These are phyloP conservation scores for Orbilia oligospora DNA, from an alignment of 2,329 filamentous ascomycete species.

Conservation along the genomic window DNA sequence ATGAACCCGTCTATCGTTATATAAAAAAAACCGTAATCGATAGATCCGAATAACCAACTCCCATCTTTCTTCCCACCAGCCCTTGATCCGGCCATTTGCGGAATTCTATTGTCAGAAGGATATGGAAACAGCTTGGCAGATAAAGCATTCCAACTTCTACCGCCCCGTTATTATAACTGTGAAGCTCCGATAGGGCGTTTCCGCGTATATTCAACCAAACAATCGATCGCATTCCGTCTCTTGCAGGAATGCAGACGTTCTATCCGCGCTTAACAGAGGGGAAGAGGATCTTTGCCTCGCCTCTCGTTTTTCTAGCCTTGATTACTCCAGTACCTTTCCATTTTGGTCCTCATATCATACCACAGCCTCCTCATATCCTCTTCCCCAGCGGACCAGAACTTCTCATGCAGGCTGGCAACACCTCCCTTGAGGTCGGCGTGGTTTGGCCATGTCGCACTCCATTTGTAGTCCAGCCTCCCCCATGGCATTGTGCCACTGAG, in stretches of 20 bases:
- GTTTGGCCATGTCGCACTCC: constrained; percentile 68
- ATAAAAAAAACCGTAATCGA: not conserved
- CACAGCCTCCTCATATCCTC: constrained; percentile 61
- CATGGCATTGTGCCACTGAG: constrained; percentile 68
- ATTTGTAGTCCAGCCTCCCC: constrained; percentile 66
- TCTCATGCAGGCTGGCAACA: constrained; percentile 67
- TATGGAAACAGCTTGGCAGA: constrained; percentile 18
- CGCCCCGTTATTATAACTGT: not conserved
- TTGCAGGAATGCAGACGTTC: constrained; percentile 44
- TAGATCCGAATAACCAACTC: not conserved
- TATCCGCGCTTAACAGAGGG: constrained; percentile 14
- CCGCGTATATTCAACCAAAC: constrained; percentile 8
- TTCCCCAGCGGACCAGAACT: constrained; percentile 65
- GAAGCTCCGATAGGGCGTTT: constrained; percentile 28
- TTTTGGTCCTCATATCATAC: constrained; percentile 41
- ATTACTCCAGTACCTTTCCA: constrained; percentile 56
- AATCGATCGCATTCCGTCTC: constrained; percentile 45
- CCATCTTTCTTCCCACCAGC: not conserved
- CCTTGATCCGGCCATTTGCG: not conserved
- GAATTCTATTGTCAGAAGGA: not conserved
- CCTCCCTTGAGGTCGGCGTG: constrained; percentile 65
- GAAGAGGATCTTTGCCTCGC: not conserved
- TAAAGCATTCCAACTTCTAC: constrained; percentile 43
- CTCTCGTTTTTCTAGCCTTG: constrained; percentile 31
- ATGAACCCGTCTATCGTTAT: not conserved